These are phyloP conservation scores for Setaria viridis DNA, from an alignment of 202 grass and related monocot species.

Conservation along the genomic window DNA sequence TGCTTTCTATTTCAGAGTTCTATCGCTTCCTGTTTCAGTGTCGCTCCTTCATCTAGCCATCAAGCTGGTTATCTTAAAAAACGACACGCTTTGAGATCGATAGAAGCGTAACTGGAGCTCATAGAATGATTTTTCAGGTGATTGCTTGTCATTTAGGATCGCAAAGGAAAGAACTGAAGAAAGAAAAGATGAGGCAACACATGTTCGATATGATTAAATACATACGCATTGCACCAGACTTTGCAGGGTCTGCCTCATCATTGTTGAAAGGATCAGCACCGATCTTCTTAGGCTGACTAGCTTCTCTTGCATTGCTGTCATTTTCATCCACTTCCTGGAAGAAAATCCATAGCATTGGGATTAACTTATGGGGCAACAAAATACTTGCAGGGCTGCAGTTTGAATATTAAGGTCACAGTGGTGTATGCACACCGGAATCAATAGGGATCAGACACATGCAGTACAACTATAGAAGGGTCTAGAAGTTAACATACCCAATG, in stretches of 20 bases:
- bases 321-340: slow-evolving; percentile 60
- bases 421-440: slow-evolving; percentile 19
- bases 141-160: slow-evolving; percentile 18
- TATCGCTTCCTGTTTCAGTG: neutral
- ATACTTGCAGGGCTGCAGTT: neutral
- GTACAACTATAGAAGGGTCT: slow-evolving; percentile 8
- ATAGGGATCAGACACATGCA: neutral
- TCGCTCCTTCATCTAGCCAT: neutral
- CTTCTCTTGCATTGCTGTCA: slow-evolving; percentile 50
- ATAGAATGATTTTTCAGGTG: slow-evolving; percentile 6
- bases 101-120: neutral
- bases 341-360: slow-evolving; percentile 41
- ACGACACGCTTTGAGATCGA: neutral
- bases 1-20: slow-evolving; percentile 2
- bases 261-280: slow-evolving; percentile 83
- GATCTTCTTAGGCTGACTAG: slow-evolving; percentile 56
- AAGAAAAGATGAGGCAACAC: slow-evolving; percentile 15
- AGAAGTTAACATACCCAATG: slow-evolving; percentile 75
- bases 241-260: slow-evolving; percentile 75
- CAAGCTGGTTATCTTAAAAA: slow-evolving; percentile 21
- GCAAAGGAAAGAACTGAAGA: slow-evolving; percentile 13
- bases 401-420: neutral
- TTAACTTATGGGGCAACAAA: slow-evolving; percentile 25
- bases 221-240: slow-evolving; percentile 90
- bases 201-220: slow-evolving; percentile 34